Evolutionary conservation across 345 rosid genomes (phyloP), one percentile per base, ranked within the genome.

Genomic region (Aegle marmelos): DNA sequence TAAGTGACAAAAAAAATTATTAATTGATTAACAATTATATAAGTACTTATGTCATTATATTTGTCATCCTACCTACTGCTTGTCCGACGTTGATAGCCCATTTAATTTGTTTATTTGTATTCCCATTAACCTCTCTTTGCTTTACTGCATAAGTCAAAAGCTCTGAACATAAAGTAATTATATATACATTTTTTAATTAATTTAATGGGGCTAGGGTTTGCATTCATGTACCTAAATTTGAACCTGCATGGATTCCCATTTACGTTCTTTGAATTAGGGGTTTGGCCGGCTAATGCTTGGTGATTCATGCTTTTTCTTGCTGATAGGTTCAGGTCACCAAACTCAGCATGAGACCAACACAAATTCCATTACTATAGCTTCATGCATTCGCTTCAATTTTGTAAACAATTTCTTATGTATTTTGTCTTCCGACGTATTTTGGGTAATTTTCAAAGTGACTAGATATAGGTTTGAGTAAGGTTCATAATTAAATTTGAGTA

Each of bases 251-350:
- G 79, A 54, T 76, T 75, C 78, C 63, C 13, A 31, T 64, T 54
- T 66, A n/a, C 79, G 72, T 76, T 76, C 79, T 66, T 76, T 76
- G 79, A 76, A 66, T 66, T 66, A 54, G 63, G 64, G 53, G 53
- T 54, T 54, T 64, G 50, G 50, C 17, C 50, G 50, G 17, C 50
- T 3, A 45, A 10, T 45, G 13, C 50, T 45, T 45, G 34, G 25
- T 54, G 58, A 64, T 57, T 57, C 41, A 56, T 24, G 16, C 69
- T 45, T 75, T 71, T 31, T 66, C 19, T 31, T 24, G 34, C 72
- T 53, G 64, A 34, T 50, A 66, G 72, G 63, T 66, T 76, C 21
- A 76, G 79, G 79, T 19, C 79, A 66, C 78, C 78, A 75, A 63
- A 75, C 41, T 28, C 75, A 3, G 11, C 64, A n/a, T 34, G 31